phyloP scores from a whole-genome alignment of 2,329 filamentous ascomycete species.

The Fusarium nematophilum region DNA sequence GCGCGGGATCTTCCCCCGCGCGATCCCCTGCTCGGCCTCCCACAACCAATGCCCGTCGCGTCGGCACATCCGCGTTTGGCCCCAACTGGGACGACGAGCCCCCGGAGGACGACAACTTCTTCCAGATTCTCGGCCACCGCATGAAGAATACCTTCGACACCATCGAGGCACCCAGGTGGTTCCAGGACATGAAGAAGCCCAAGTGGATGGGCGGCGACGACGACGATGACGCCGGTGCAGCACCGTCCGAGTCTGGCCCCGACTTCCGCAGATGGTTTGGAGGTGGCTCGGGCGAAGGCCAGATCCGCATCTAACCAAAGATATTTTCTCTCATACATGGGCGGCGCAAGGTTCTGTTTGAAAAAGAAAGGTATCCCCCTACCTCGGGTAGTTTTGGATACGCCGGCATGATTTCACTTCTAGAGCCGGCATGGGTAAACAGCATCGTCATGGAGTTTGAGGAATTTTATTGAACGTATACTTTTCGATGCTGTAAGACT shows the following conservation, averaged over 20 bases:
- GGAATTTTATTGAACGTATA: conserved; percentile 10
- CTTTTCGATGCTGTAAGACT: neutral
- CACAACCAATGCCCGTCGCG: conserved; percentile 42
- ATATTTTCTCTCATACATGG: conserved; percentile 1
- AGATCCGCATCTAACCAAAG: conserved; percentile 43
- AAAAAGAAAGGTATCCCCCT: conserved; percentile 12
- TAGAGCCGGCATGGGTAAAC: conserved; percentile 21
- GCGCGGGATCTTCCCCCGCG: conserved; percentile 49
- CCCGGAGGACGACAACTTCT: conserved; percentile 83
- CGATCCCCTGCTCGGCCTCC: conserved; percentile 56
- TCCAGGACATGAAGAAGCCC: conserved; percentile 80
- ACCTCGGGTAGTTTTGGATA: conserved; percentile 4
- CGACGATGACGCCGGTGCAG: conserved; percentile 46
- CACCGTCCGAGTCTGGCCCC: conserved; percentile 38
- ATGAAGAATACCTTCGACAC: conserved; percentile 94
- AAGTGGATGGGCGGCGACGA: conserved; percentile 81
- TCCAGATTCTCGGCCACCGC: conserved; percentile 83
- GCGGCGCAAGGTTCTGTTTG: conserved; percentile 20
- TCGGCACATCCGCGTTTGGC: conserved; percentile 40
- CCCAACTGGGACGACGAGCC: conserved; percentile 62
- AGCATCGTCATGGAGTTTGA: conserved; percentile 38
- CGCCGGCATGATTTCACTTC: conserved; percentile 19
- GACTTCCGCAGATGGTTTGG: conserved; percentile 71
- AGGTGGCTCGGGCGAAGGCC: conserved; percentile 53
- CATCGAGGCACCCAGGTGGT: conserved; percentile 83